phyloP scores from a whole-genome alignment of 371 early-diverging fungal genomes.

The Mortierella sp. region DNA sequence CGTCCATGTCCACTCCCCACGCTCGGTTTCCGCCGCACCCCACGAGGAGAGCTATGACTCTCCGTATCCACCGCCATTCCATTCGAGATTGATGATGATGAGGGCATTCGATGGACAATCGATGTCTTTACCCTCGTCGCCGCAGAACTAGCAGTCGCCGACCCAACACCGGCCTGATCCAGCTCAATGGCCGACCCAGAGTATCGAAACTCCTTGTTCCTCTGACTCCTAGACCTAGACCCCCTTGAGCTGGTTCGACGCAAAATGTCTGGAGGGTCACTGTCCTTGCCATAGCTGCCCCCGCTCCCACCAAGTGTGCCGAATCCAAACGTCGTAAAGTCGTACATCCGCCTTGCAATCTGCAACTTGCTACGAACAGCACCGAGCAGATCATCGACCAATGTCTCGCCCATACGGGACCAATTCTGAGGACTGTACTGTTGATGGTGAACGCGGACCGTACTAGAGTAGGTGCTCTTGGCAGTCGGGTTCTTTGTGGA shows the following conservation, averaged over 20 bases:
- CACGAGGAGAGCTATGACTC: background rate
- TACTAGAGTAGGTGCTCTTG: constrained; percentile 18
- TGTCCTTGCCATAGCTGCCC: constrained; percentile 1
- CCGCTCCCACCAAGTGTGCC: constrained; percentile 1
- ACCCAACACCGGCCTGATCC: constrained; percentile 8
- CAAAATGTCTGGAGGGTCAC: constrained; percentile 13
- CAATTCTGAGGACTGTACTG: constrained; percentile 34
- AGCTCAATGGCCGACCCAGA: constrained; percentile 34
- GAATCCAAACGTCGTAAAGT: constrained; percentile 32
- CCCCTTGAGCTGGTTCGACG: constrained; percentile 15
- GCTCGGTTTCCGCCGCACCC: constrained; percentile 18
- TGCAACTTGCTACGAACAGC: constrained; percentile 49
- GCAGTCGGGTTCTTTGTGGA: background rate
- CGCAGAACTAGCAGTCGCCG: background rate
- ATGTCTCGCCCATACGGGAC: constrained; percentile 49
- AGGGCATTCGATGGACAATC: constrained; percentile 1
- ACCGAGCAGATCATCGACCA: constrained; percentile 52
- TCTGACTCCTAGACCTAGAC: constrained; percentile 3
- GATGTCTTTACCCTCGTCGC: background rate
- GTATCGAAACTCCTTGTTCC: constrained; percentile 21
- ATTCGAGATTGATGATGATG: background rate
- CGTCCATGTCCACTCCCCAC: constrained; percentile 29
- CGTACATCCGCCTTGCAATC: constrained; percentile 52
- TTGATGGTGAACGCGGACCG: constrained; percentile 22
- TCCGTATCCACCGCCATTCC: background rate